These are phyloP conservation scores for Poa pratensis DNA, from an alignment of 176 grass and related monocot genomes.

Conservation along the genomic window DNA sequence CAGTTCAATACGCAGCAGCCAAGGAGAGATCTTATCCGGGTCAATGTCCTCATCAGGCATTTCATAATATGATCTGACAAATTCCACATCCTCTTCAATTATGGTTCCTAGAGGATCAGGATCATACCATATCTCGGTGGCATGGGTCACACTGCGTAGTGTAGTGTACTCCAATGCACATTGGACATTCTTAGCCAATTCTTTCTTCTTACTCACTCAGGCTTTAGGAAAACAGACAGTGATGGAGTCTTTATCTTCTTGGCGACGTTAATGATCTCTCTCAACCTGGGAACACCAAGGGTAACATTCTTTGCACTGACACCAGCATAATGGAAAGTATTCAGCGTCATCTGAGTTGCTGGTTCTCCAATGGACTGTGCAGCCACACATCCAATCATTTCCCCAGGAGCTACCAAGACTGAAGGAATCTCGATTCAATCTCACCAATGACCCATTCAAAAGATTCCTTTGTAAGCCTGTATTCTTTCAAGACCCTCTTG, in stretches of 20 bases:
- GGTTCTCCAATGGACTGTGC: conserved; percentile 98
- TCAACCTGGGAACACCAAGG: conserved; percentile 95
- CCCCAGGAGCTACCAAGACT: conserved; percentile 94
- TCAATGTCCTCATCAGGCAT: conserved; percentile 98
- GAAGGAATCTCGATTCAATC: conserved; percentile 92
- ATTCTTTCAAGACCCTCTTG: conserved; percentile 94
- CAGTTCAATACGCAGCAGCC: conserved; percentile 92
- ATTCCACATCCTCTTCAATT: conserved; percentile 96
- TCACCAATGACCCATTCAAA: conserved; percentile 99
- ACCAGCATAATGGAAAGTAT: conserved; percentile 99
- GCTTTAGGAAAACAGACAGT: conserved; percentile 86
- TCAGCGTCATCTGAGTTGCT: conserved; percentile 94
- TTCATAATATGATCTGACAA: conserved; percentile 95
- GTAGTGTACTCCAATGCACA: conserved; percentile 98
- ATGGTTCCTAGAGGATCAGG: conserved; percentile 89
- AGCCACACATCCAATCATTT: conserved; percentile 99
- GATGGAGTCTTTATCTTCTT: conserved; percentile 99
- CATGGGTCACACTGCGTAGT: conserved; percentile 94
- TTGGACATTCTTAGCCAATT: conserved; percentile 96
- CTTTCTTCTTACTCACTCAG: conserved; percentile 86
- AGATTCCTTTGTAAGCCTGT: conserved; percentile 90
- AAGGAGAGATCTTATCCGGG: conserved; percentile 92
- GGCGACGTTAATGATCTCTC: conserved; percentile 98
- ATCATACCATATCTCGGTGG: conserved; percentile 96
- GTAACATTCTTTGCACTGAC: conserved; percentile 99